Evolutionary conservation across 768 basidiomycete species (phyloP), one percentile per base, ranked within the genome.

Genomic region (Phanerochaete sordida): DNA sequence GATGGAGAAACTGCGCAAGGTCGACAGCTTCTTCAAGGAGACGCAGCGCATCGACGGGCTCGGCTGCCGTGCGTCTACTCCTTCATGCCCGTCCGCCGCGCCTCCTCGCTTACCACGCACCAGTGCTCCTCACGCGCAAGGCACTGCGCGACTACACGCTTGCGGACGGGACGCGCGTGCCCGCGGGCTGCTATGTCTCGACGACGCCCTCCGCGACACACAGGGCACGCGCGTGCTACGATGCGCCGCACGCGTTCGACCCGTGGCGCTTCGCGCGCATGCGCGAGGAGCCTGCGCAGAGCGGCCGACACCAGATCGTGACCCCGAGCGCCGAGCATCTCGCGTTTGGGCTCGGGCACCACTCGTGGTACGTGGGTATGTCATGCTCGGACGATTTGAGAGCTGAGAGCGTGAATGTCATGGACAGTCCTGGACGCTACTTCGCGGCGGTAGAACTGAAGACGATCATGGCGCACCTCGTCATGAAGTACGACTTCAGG

Each of bases 101-200:
- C 3, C 24, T 3, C n/a, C n/a, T n/a, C n/a, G n/a, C 47, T 48
- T 9, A 43, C 8, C 5, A 11, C 4, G 28, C 5, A n/a, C n/a
- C 47, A 74, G 76, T 67, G 2, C 61, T 65, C 0, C 50, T 77
- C 56, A 23, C 24, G 1, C 70, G 76, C 27, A 64, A 68, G 37
- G 73, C 72, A 1, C 4, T 71, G 52, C 60, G 66, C 19, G 72
- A 72, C 12, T 70, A 73, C 65, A 77, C 73, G 0, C 76, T 83
- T 56, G 77, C 77, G 6, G 74, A 82, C 64, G 80, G 79, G 4
- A 76, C 74, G 1, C 61, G 65, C 44, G 63, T 82, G 11, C 79
- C 79, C 5, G 66, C 69, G 35, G 78, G 77, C 2, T 73, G 75
- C 1, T 66, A 72, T 31, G 59, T 81, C 12, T 64, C 68, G 7